Evolutionary conservation across 108 stramenopile genomes (phyloP).

Genomic region (Bacterosira constricta): DNA sequence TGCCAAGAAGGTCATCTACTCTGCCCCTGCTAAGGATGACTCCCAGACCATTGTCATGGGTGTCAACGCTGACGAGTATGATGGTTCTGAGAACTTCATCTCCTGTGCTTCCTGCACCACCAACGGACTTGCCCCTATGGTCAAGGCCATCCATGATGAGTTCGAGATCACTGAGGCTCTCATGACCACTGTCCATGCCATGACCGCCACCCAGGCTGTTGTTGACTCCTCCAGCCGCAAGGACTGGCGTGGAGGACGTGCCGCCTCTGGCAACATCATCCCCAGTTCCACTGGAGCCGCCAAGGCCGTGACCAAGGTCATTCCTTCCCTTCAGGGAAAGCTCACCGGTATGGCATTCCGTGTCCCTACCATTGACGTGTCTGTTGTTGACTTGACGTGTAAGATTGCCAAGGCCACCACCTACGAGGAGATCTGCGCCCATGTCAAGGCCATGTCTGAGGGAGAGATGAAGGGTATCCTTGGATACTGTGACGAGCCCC

Average conservation of each 20-base stretch:
- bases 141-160: conserved; percentile 97
- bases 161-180: conserved; percentile 97
- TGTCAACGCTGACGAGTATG: conserved; percentile 95
- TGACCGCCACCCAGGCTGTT: conserved; percentile 99
- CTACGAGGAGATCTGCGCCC: conserved; percentile 97
- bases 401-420: conserved; percentile 85
- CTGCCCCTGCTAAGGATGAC: conserved; percentile 99
- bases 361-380: conserved; percentile 98
- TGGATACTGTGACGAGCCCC: conserved; percentile 97
- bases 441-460: conserved; percentile 71
- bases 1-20: conserved; percentile 99
- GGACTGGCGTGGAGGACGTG: conserved; percentile 99
- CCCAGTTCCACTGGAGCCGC: conserved; percentile 99
- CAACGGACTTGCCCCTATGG: conserved; percentile 98
- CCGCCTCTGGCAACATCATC: conserved; percentile 99
- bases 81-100: conserved; percentile 92
- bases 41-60: conserved; percentile 98
- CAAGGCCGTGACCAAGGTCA: conserved; percentile 99
- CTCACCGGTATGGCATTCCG: conserved; percentile 99
- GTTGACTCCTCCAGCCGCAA: conserved; percentile 99
- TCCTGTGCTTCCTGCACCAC: conserved; percentile 99
- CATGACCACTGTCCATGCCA: conserved; percentile 99
- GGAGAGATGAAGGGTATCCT: conserved; percentile 97
- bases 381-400: conserved; percentile 97
- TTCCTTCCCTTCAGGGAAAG: conserved; percentile 96